Evolutionary conservation across 176 grass and related monocot species (phyloP), one percentile per base, ranked within the genome.

Genomic region (Leersia perrieri): DNA sequence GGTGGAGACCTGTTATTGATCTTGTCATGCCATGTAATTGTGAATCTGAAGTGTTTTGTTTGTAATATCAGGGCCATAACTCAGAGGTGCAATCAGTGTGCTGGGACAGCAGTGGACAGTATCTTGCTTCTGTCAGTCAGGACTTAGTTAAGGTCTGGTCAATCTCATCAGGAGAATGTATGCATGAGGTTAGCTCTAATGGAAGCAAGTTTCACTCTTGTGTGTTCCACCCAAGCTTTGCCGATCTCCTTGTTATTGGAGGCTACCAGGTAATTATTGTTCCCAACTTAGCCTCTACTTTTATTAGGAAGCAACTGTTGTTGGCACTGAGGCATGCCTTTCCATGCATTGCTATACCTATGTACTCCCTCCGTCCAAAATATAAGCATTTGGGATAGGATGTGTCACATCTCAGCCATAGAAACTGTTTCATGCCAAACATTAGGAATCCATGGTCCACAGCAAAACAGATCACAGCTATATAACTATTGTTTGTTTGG

Each of bases 131-230:
- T 47, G 97, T 96, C 34, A 99, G 93, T 85, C 97, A 99, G 84
- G 97, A 99, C 80, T 88, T 87, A 73, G 97, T 99, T 28, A 99
- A 96, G 64, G 91, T 99, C 22, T 99, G 97, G 97, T 99, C 93
- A 44, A 61, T 95, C 80, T 79, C 85, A 63, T 78, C 88, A 69
- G 90, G 97, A 58, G 93, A 93, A 16, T 99, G 97, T 42, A 90
- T 93, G 90, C 89, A 95, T 26, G 93, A 99, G 82, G 47, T 96
- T 80, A 91, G 87, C 68, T 99, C 97, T 31, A 95, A 95, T 47
- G 92, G 92, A 64, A 98, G 93, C 89, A 95, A 95, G 73, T 99
- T 99, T 53, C 97, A 99, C 76, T 95, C 93, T n/a, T 99, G 97
- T 27, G 84, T 99, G 49, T 99, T 99, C 80, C 93, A 99, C 82